Percentiles rank a stretch among this genome's conserved stretches.
Conservation (phyloP, 768 basidiomycete species). For the Tubosaeta sp. region DNA sequence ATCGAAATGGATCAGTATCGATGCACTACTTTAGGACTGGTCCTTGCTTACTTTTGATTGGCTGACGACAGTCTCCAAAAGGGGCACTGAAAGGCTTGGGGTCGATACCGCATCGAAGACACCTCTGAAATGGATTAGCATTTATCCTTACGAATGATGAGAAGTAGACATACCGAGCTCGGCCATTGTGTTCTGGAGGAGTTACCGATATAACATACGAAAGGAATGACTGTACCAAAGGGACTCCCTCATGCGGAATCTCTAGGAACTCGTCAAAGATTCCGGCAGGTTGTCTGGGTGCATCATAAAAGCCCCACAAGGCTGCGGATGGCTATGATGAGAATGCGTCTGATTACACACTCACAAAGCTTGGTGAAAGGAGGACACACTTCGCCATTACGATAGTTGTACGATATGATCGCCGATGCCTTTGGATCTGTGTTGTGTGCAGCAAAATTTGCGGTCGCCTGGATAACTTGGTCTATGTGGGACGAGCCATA, state of each 20-base stretch:
- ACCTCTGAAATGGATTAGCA: not conserved
- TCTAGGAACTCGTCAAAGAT: conserved; percentile 25
- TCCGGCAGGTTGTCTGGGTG: conserved; percentile 21
- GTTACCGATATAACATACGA: conserved; percentile 9
- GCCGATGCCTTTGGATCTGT: not conserved
- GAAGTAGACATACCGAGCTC: conserved; percentile 1
- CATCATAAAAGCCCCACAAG: conserved; percentile 50
- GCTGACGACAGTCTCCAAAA: conserved; percentile 14
- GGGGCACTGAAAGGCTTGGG: conserved; percentile 4
- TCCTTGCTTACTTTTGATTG: conserved; percentile 12
- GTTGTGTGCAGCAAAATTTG: not conserved
- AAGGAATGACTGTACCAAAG: conserved; percentile 14
- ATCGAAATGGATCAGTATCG: not conserved
- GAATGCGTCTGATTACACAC: not conserved
- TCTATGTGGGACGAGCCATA: not conserved
- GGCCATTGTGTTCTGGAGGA: not conserved
- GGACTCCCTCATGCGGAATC: conserved; percentile 6
- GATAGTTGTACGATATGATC: not conserved
- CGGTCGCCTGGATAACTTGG: not conserved
- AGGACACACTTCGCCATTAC: not conserved
- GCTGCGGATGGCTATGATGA: not conserved
- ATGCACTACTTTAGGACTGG: not conserved
- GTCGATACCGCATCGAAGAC: conserved; percentile 9
- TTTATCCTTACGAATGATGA: not conserved
- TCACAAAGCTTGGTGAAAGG: not conserved